These are phyloP conservation scores for Dictyostelium brefeldianum DNA, from an alignment of 78 protist genomes.

Conservation along the genomic window DNA sequence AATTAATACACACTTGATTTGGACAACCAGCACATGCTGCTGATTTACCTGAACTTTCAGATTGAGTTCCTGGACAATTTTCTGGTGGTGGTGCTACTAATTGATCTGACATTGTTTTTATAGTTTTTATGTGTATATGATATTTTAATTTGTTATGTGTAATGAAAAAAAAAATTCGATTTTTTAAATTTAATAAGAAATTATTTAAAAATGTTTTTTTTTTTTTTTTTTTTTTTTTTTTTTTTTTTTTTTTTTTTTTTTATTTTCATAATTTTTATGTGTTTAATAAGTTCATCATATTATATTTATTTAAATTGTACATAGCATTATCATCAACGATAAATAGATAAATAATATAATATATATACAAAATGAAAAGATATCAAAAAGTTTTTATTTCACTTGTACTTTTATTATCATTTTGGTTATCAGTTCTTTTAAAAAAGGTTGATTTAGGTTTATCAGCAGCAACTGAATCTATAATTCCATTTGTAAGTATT, in stretches of 20 bases:
- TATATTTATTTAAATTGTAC: not conserved
- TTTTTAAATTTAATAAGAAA: not conserved
- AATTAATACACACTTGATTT: conserved; percentile 76
- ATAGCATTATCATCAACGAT: no score
- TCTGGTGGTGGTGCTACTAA: conserved; percentile 85
- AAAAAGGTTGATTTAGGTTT: conserved; percentile 11
- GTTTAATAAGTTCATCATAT: not conserved
- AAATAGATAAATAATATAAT: not conserved
- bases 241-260: not conserved
- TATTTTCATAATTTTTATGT: not conserved
- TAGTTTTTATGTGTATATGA: not conserved
- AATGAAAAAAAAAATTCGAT: not conserved
- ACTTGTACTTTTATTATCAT: not conserved
- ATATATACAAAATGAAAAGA: conserved; percentile 55
- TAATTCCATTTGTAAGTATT: conserved; percentile 67
- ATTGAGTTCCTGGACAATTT: conserved; percentile 89
- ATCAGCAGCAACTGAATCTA: conserved; percentile 28
- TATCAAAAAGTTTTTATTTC: conserved; percentile 51
- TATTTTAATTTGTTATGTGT: not conserved
- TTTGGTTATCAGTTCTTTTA: conserved; percentile 31
- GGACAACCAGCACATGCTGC: conserved; percentile 97
- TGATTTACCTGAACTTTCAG: conserved; percentile 95
- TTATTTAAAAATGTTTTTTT: not conserved
- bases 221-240: not conserved
- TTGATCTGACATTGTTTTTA: conserved; percentile 24